Conservation (phyloP, 2,329 filamentous ascomycete genomes). For the Orbilia oligospora region DNA sequence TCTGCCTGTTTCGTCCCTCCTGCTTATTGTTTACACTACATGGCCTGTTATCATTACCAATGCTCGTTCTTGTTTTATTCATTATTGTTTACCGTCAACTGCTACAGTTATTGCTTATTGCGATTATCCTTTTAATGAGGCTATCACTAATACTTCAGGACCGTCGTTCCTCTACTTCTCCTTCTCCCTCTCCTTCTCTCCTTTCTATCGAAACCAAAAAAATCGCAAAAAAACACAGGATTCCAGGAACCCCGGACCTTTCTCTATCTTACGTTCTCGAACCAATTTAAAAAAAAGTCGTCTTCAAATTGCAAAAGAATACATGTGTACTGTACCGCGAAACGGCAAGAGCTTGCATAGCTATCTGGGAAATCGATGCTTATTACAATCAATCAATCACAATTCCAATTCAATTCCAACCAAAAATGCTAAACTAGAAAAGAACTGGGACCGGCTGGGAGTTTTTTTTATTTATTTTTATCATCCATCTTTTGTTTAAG, state of each 20-base stretch:
- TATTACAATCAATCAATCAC: neutral
- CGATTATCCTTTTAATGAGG: conserved; percentile 22
- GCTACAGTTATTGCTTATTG: neutral
- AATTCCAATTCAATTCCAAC: neutral
- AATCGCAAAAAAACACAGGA: conserved; percentile 16
- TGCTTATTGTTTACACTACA: neutral
- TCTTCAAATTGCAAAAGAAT: neutral
- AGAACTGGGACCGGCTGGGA: conserved; percentile 16
- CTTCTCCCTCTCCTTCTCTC: conserved; percentile 8
- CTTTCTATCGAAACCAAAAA: neutral
- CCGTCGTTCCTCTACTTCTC: neutral
- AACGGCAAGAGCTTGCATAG: neutral
- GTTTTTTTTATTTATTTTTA: conserved; percentile 22
- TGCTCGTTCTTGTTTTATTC: neutral
- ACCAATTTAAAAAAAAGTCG: neutral
- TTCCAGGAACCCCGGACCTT: neutral
- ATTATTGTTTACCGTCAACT: neutral
- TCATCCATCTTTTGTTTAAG: neutral
- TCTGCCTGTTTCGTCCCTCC: neutral
- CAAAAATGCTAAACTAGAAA: conserved; percentile 15
- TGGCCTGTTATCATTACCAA: conserved; percentile 14
- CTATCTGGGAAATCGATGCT: conserved; percentile 1
- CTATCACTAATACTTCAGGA: conserved; percentile 25
- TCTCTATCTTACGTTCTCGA: conserved; percentile 1
- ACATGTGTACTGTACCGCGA: conserved; percentile 22